Evolutionary conservation across 2,329 filamentous ascomycete species (phyloP).

Genomic region (Xylariaceae sp.): DNA sequence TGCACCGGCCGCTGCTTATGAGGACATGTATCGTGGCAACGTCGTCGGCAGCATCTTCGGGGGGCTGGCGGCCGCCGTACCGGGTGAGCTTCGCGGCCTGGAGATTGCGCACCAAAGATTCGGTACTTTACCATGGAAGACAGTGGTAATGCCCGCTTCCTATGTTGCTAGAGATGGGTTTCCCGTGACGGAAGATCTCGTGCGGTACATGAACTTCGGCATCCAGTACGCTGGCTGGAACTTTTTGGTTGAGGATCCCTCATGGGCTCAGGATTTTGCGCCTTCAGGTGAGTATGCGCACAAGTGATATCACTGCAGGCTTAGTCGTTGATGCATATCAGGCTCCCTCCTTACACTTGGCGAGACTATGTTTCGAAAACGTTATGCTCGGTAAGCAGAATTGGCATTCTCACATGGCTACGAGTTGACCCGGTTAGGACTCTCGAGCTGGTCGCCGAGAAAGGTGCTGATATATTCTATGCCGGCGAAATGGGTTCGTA

Average conservation of each 20-base stretch:
- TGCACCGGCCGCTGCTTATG: slow-evolving; percentile 73
- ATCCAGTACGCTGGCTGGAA: slow-evolving; percentile 33
- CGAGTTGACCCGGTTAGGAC: slow-evolving; percentile 35
- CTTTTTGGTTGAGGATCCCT: slow-evolving; percentile 70
- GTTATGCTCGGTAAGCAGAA: slow-evolving; percentile 57
- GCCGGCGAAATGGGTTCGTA: slow-evolving; percentile 55
- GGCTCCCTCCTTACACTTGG: slow-evolving; percentile 65
- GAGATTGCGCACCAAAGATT: slow-evolving; percentile 73
- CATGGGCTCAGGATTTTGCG: slow-evolving; percentile 86
- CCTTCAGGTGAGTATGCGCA: slow-evolving; percentile 52
- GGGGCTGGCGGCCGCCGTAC: slow-evolving; percentile 68
- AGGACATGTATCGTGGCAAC: slow-evolving; percentile 82
- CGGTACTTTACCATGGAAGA: slow-evolving; percentile 65
- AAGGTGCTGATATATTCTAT: slow-evolving; percentile 74
- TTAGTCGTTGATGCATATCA: not conserved
- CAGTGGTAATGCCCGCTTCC: slow-evolving; percentile 70
- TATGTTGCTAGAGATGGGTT: slow-evolving; percentile 72
- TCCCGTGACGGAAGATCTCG: slow-evolving; percentile 66
- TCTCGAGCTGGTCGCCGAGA: slow-evolving; percentile 68
- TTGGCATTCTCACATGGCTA: slow-evolving; percentile 30
- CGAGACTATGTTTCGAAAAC: slow-evolving; percentile 73
- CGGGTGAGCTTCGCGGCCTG: slow-evolving; percentile 73
- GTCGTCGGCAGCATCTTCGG: slow-evolving; percentile 62
- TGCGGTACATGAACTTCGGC: slow-evolving; percentile 64
- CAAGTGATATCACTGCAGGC: not conserved